These are phyloP conservation scores for Davidsoniella virescens DNA, from an alignment of 2,329 filamentous ascomycete species.

Conservation along the genomic window DNA sequence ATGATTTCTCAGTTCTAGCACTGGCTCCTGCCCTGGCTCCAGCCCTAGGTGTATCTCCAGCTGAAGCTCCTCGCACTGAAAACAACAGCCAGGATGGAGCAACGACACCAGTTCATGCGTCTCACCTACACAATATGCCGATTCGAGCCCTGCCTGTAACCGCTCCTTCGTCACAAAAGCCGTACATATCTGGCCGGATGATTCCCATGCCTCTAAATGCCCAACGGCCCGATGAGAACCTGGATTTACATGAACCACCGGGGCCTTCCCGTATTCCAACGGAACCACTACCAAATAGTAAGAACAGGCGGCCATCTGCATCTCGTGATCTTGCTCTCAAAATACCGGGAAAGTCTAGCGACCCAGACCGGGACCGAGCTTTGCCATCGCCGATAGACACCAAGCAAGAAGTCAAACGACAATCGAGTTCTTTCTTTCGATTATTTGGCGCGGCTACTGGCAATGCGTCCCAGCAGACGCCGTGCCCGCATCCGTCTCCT, in stretches of 20 bases:
- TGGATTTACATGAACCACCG: too few species aligned
- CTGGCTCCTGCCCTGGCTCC: not conserved
- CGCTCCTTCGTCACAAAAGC: not conserved
- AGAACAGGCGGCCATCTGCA: not conserved
- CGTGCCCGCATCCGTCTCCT: not conserved
- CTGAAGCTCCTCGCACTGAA: not conserved
- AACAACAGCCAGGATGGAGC: not conserved
- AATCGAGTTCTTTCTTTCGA: conserved; percentile 4
- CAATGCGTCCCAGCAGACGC: too few species aligned
- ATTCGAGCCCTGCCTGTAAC: not conserved
- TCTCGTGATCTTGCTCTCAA: conserved; percentile 4
- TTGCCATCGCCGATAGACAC: not conserved
- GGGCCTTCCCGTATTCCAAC: too few species aligned
- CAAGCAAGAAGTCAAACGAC: not conserved
- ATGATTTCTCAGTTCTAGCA: not conserved
- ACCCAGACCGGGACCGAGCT: not conserved
- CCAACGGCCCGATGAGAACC: not conserved
- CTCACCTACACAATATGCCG: not conserved
- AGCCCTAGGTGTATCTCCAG: not conserved
- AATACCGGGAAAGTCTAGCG: not conserved
- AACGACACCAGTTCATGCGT: not conserved
- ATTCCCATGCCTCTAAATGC: conserved; percentile 4
- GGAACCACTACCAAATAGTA: too few species aligned
- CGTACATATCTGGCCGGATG: not conserved
- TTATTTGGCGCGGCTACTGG: too few species aligned